Base-by-base conservation (phyloP, 805 yeast genomes). In the Phaffomyces antillensis region DNA sequence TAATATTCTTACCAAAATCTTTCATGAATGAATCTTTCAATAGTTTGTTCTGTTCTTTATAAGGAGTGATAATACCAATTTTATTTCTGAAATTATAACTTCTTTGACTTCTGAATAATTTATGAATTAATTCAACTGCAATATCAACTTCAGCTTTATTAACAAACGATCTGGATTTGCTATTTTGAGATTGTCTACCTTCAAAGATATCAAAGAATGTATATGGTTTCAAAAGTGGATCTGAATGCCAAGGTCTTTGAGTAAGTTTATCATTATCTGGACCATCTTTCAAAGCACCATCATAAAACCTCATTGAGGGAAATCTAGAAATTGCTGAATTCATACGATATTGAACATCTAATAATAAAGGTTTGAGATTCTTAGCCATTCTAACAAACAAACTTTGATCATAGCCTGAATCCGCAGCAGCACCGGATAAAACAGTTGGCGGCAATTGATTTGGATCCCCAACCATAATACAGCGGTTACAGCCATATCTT, bases 381-480 rank as follows among this genome's bases (percentile, higher is more conserved):
- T 77, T 77, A 54, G 86, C 95, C 95, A 91, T 90, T 50, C 99
- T 75, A 36, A 91, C 98, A 63, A 93, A 93, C 58, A 93, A 70
- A 59, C 95, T 85, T 63, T 91, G 96, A 51, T 91, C 96, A 59
- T 93, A 93, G 37, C 79, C 77, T 54, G 72, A 76, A 5, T 77
- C 70, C 1, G 95, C 83, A 2, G 99, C 98, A 13, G 79, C 83
- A 54, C 85, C 89, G 0, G 97, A 91, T 17, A 93, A 66, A 11
- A 91, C 98, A 0, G 99, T 91, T 0, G 99, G 99, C 0, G 99
- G 99, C 50, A 93, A 73, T 66, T 93, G 99, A 61, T 93, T 90
- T 2, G 98, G 98, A 67, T 93, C 99, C 62, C 99, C 99, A 39
- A 93, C 99, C 95, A 93, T 85, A 40, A 93, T 83, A 67, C 98